phyloP scores from a whole-genome alignment of 2,329 filamentous ascomycete species.

The Fusarium domesticum region DNA sequence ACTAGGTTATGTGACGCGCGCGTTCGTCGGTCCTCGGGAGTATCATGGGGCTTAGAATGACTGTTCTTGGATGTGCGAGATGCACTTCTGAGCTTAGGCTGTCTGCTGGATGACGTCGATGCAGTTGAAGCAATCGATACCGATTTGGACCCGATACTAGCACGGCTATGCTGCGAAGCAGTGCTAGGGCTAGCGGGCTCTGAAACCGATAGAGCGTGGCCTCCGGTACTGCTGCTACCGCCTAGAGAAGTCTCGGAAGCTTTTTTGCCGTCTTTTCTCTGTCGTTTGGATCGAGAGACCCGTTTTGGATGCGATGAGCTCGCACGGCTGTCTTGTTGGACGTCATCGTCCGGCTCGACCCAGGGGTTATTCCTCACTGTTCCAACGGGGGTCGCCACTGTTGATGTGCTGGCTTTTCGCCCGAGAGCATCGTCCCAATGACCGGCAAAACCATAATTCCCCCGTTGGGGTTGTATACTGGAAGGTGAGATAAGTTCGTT shows the following conservation, averaged over 20 bases:
- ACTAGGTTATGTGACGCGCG: constrained; percentile 29
- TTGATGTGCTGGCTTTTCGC: constrained; percentile 25
- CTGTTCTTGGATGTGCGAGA: constrained; percentile 30
- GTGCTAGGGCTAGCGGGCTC: constrained; percentile 26
- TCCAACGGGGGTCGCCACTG: constrained; percentile 23
- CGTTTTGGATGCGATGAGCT: constrained; percentile 18
- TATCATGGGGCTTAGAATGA: constrained; percentile 26
- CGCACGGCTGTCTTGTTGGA: constrained; percentile 6
- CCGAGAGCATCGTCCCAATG: constrained; percentile 25
- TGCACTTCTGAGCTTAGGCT: constrained; percentile 28
- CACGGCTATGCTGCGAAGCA: constrained; percentile 24
- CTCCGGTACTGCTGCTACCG: constrained; percentile 17
- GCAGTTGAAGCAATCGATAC: constrained; percentile 22
- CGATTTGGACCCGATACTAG: constrained; percentile 23
- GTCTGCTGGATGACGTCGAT: constrained; percentile 26
- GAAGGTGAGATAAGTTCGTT: constrained; percentile 24
- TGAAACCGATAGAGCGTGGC: constrained; percentile 17
- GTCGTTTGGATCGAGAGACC: constrained; percentile 13
- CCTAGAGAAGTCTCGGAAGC: constrained; percentile 18
- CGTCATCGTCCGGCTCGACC: constrained; percentile 22
- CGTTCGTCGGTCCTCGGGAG: constrained; percentile 28
- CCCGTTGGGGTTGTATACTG: constrained; percentile 21
- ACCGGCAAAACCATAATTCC: constrained; percentile 15
- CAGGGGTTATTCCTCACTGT: constrained; percentile 24
- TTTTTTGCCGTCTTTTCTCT: constrained; percentile 22